Conservation (phyloP, 169 alveolate species). For the Plasmodium inui region DNA sequence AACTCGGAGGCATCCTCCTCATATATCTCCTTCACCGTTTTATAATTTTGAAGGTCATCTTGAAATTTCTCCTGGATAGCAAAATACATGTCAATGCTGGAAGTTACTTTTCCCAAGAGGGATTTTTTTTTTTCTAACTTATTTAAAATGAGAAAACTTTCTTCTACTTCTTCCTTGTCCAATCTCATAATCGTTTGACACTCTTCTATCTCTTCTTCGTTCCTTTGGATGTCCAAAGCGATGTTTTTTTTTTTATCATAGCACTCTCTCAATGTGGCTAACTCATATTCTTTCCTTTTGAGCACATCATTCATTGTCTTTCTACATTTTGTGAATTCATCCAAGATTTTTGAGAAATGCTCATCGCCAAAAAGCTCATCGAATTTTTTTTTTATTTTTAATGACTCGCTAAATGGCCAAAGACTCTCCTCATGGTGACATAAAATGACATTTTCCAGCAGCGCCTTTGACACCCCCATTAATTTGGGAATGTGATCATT, state of each 20-base stretch:
- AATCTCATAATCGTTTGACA: slow-evolving; percentile 49
- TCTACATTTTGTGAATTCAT: slow-evolving; percentile 71
- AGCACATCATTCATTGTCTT: slow-evolving; percentile 66
- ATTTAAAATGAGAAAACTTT: slow-evolving; percentile 13
- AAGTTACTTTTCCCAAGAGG: slow-evolving; percentile 6
- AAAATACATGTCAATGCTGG: slow-evolving; percentile 31
- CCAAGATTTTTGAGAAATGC: slow-evolving; percentile 79
- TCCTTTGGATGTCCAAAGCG: slow-evolving; percentile 37
- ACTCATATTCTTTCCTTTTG: slow-evolving; percentile 73
- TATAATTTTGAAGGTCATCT: slow-evolving; percentile 10
- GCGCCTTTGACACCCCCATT: slow-evolving; percentile 95
- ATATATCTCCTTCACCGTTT: slow-evolving; percentile 44
- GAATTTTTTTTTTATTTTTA: slow-evolving; percentile 95
- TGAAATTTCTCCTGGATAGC: slow-evolving; percentile 21
- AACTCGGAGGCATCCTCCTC: slow-evolving; percentile 40
- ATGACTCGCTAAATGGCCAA: slow-evolving; percentile 96
- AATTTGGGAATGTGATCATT: slow-evolving; percentile 93
- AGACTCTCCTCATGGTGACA: slow-evolving; percentile 98
- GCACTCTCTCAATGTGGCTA: not conserved
- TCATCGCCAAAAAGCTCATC: slow-evolving; percentile 95
- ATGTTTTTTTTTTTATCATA: slow-evolving; percentile 18
- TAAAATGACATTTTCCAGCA: slow-evolving; percentile 96
- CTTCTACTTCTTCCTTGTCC: slow-evolving; percentile 32
- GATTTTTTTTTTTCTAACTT: slow-evolving; percentile 21
- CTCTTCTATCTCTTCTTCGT: slow-evolving; percentile 60